A percentile compares a stretch with the other conserved stretches of the same genome.
These are phyloP conservation scores for Zoysia pacifica DNA, from an alignment of 176 grass and related monocot genomes.

Conservation along the genomic window DNA sequence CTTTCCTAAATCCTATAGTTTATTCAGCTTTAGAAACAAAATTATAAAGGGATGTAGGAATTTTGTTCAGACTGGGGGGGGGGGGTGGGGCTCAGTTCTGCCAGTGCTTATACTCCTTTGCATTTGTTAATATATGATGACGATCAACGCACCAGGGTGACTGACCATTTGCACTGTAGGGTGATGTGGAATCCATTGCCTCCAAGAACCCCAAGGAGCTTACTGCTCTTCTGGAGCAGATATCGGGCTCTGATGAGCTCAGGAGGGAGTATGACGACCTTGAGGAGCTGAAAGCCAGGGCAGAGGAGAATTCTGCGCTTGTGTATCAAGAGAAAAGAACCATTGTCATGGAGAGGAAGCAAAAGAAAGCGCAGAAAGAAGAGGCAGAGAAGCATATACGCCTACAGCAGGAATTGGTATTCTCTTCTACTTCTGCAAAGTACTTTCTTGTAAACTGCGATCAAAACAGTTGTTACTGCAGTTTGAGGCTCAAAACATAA, in stretches of 20 bases:
- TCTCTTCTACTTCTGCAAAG: neutral
- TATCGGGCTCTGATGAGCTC: slow-evolving; percentile 88
- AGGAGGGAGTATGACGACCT: slow-evolving; percentile 88
- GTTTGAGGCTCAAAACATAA: too few relatives aligned
- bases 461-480: too few relatives aligned
- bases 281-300: slow-evolving; percentile 60
- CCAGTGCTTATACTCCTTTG: too few relatives aligned
- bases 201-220: slow-evolving; percentile 98
- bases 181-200: slow-evolving; percentile 96
- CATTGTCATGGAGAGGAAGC: slow-evolving; percentile 89
- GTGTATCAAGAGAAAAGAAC: slow-evolving; percentile 97
- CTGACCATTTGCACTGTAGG: slow-evolving; percentile 49
- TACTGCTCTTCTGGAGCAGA: slow-evolving; percentile 88
- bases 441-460: neutral
- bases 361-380: slow-evolving; percentile 96
- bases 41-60: too few relatives aligned
- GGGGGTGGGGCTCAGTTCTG: too few relatives aligned
- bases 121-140: too few relatives aligned
- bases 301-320: slow-evolving; percentile 89
- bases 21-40: too few relatives aligned
- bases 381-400: slow-evolving; percentile 89
- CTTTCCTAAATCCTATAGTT: too few relatives aligned
- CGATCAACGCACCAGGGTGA: neutral
- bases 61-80: too few relatives aligned
- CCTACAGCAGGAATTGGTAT: slow-evolving; percentile 80